Base-by-base conservation (phyloP, 495 filamentous ascomycete genomes). In the Astrothelium macrocarpum region DNA sequence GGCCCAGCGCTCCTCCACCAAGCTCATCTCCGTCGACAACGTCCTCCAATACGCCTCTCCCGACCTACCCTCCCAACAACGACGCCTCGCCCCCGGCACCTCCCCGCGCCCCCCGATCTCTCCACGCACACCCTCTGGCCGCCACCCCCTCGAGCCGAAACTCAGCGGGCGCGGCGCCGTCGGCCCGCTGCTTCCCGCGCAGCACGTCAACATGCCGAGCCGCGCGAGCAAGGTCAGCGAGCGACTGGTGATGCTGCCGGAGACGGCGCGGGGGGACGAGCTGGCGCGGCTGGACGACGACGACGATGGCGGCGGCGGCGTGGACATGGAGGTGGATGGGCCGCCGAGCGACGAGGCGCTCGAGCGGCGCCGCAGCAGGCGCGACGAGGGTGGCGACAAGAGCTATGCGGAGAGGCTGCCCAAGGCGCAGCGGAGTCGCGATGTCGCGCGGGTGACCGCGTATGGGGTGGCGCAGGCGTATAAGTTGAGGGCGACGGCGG, bases 381-480 rank as follows among this genome's bases (percentile, higher is more conserved):
- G 82, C 59, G 62, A 56, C 36, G 28, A 45, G 7, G 39, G 9
- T 7, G 36, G 31, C 4, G 90, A 90, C 46, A 97, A 96, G 80
- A 95, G 88, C 67, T 96, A 96, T 76, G 94, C 95, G 5, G 94
- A 99, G 75, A 83, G 95, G 46, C 73, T 99, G 64, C 94, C 94
- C 7, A 99, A 99, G 75, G 82, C 87, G 2, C 82, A 91, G 65
- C 81, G 94, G 62, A 84, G 90, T 14, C 63, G 66, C 0, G 68
- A 70, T 25, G 90, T 96, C 72, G 82, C 92, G 5, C 82, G 95
- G 59, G 86, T 96, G 29, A 97, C 94, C 63, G 94, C 94, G 1
- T 99, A 97, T 75, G 97, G 93, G 73, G 97, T 92, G 0, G 95
- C 95, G 2, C 90, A 97, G 76, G 88, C 87, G 12, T 97, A 88